Evolutionary conservation across 768 basidiomycete species (phyloP).

Genomic region (Pleurotus tuoliensis): DNA sequence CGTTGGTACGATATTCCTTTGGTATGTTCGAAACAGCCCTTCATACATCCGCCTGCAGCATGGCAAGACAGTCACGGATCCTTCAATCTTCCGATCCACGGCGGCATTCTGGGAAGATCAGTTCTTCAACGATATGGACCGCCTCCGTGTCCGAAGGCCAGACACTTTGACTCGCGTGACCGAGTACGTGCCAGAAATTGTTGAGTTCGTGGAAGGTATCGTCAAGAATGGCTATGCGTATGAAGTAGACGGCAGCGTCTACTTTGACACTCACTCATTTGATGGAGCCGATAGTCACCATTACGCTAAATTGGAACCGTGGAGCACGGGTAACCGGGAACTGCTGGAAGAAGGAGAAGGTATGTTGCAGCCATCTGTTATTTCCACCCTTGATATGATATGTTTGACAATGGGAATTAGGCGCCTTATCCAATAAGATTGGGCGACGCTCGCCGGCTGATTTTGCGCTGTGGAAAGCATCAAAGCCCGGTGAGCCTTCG

Average conservation of each 20-base stretch:
- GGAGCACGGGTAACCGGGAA: slow-evolving; percentile 92
- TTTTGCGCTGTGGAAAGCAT: slow-evolving; percentile 98
- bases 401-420: slow-evolving; percentile 17
- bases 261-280: slow-evolving; percentile 85
- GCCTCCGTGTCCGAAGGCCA: slow-evolving; percentile 82
- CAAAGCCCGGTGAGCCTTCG: slow-evolving; percentile 92
- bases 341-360: slow-evolving; percentile 93
- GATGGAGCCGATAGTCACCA: slow-evolving; percentile 72
- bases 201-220: slow-evolving; percentile 81
- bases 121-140: slow-evolving; percentile 90
- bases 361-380: slow-evolving; percentile 20
- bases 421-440: slow-evolving; percentile 37
- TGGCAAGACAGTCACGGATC: slow-evolving; percentile 80
- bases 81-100: slow-evolving; percentile 74
- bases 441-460: slow-evolving; percentile 83
- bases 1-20: slow-evolving; percentile 46
- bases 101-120: slow-evolving; percentile 86
- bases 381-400: not conserved
- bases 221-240: slow-evolving; percentile 82
- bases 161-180: slow-evolving; percentile 93
- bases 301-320: slow-evolving; percentile 94
- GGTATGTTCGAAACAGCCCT: not conserved
- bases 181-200: slow-evolving; percentile 95
- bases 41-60: slow-evolving; percentile 39
- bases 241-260: slow-evolving; percentile 72